Percentiles rank a stretch among this genome's conserved stretches.
These are phyloP conservation scores for Linnemannia elongata DNA, from an alignment of 192 early-diverging fungal species.

Conservation along the genomic window DNA sequence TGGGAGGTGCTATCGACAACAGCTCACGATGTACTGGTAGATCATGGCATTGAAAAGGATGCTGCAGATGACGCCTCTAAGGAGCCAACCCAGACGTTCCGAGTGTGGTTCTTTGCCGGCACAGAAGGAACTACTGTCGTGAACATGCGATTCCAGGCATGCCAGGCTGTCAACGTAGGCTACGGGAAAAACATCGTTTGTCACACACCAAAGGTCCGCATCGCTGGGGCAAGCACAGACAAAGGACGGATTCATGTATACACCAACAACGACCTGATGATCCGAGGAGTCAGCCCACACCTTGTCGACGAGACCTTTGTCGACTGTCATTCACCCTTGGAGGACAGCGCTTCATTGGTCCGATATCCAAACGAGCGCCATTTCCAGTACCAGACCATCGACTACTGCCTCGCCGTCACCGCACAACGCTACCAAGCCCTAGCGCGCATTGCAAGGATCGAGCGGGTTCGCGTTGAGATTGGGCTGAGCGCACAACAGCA, in stretches of 20 bases:
- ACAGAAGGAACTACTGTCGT: constrained; percentile 30
- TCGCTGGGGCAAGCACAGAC: constrained; percentile 18
- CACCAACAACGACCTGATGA: constrained; percentile 29
- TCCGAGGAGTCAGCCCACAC: constrained; percentile 22
- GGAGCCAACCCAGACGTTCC: constrained; percentile 10
- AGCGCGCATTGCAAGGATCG: constrained; percentile 50
- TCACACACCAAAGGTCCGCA: constrained; percentile 24
- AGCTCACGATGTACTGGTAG: not conserved
- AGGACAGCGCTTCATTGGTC: not conserved
- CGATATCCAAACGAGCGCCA: constrained; percentile 15
- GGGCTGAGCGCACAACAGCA: constrained; percentile 38
- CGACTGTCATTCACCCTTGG: constrained; percentile 15
- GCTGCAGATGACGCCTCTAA: not conserved
- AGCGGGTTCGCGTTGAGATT: constrained; percentile 34
- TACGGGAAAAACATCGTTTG: constrained; percentile 46
- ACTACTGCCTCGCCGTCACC: constrained; percentile 32
- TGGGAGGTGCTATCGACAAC: constrained; percentile 19
- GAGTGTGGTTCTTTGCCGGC: constrained; percentile 40
- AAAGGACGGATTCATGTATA: constrained; percentile 41
- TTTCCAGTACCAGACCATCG: constrained; percentile 31
- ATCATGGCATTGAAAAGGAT: not conserved
- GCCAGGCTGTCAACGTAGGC: constrained; percentile 38
- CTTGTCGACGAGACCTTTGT: constrained; percentile 7
- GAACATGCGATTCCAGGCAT: constrained; percentile 22
- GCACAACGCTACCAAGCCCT: constrained; percentile 45